Base-by-base conservation (phyloP, 495 filamentous ascomycete genomes). In the Penicillium antarcticum region DNA sequence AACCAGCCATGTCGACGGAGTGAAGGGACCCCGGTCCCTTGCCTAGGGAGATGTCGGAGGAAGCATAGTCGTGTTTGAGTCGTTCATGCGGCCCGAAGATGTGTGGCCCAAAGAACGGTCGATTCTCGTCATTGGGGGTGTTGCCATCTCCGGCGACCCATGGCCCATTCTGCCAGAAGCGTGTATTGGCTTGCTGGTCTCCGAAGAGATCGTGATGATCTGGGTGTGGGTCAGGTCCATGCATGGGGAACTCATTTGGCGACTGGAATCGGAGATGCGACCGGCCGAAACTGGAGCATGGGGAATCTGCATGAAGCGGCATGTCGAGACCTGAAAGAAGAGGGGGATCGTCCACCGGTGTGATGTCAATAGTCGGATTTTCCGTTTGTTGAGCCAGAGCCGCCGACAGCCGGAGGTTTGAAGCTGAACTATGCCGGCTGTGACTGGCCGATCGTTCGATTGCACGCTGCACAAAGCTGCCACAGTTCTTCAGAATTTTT, bases 171-270 rank as follows among this genome's bases (percentile, higher is more conserved):
- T 75, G 72, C 73, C 73, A 77, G 56, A 77, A 77, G 14, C 73
- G 68, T 12, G 72, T 77, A 43, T 77, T 77, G 42, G 72, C 73
- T 56, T 77, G 73, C 29, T 75, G 73, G 44, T 77, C 73, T 8
- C 73, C 73, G 41, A 77, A 77, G 3, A 77, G 65, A 60, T 77
- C 73, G 44, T 77, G 72, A 42, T 77, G 73, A 50, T 77, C 73
- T 1, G 72, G 69, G 38, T 74, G 70, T 7, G 55, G 53, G 48
- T 73, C 70, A 1, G 65, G 61, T 6, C 69, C 73, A 45, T 77
- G 73, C 46, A 53, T 65, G 51, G 62, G 64, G 49, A 75, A 75
- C 34, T 75, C 73, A 42, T 73, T 70, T 3, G 73, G 73, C 19
- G 72, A 77, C 29, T 71, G 72, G 37, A 72, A 73, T 32, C 73